These are phyloP conservation scores for Nidularia pulvinata DNA, from an alignment of 768 basidiomycete species.

Conservation along the genomic window DNA sequence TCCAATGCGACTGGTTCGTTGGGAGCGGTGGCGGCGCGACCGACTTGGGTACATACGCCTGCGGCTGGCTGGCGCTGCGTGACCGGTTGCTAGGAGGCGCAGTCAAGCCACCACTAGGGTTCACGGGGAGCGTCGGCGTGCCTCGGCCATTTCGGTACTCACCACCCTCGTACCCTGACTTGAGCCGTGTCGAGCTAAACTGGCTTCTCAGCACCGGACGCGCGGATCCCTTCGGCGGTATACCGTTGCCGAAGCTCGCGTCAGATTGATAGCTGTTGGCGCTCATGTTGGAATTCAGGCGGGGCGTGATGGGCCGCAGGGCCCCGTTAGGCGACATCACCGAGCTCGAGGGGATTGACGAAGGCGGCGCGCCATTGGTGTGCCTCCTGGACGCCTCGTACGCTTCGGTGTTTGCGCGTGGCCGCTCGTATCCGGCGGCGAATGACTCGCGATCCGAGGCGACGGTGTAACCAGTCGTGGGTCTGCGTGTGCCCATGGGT, in stretches of 20 bases:
- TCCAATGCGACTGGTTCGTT: constrained; percentile 41
- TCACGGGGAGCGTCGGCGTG: constrained; percentile 24
- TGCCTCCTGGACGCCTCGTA: constrained; percentile 60
- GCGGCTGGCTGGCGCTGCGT: constrained; percentile 81
- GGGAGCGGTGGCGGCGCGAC: constrained; percentile 54
- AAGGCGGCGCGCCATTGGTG: constrained; percentile 36
- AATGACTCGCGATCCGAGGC: constrained; percentile 53
- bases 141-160: constrained; percentile 28
- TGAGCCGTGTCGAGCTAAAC: constrained; percentile 66
- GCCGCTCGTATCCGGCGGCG: constrained; percentile 42
- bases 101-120: constrained; percentile 14
- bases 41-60: constrained; percentile 59
- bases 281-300: constrained; percentile 45
- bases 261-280: constrained; percentile 44
- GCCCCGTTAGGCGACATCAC: constrained; percentile 19
- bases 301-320: constrained; percentile 39
- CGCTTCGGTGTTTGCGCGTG: constrained; percentile 73
- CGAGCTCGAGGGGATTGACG: constrained; percentile 26
- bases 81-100: constrained; percentile 50
- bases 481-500: constrained; percentile 60
- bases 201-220: constrained; percentile 64
- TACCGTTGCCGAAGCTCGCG: constrained; percentile 31
- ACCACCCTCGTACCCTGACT: constrained; percentile 47
- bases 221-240: constrained; percentile 21
- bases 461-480: constrained; percentile 52